These are phyloP conservation scores for Solanum ossicruentum DNA, from an alignment of 257 asterid species.

Conservation along the genomic window DNA sequence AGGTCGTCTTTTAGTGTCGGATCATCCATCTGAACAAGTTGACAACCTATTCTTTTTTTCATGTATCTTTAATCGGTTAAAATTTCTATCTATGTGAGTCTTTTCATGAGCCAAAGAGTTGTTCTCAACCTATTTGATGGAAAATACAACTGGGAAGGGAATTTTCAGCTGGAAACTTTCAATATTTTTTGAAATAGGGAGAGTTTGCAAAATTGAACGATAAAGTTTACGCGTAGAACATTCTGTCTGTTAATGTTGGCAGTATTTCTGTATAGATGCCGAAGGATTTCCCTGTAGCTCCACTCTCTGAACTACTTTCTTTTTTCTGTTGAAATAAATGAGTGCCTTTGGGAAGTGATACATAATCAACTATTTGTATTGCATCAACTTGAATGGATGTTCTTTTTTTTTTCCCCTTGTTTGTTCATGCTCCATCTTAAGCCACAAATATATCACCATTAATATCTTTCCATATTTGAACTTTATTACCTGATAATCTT, in stretches of 20 bases:
- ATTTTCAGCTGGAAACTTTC: too few species aligned
- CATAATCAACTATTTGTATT: not conserved
- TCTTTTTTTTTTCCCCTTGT: too few species aligned
- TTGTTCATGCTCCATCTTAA: not conserved
- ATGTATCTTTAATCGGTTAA: not conserved
- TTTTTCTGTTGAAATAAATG: not conserved
- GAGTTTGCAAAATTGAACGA: too few species aligned
- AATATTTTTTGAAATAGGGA: too few species aligned
- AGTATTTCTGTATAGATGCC: too few species aligned
- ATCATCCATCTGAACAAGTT: not conserved
- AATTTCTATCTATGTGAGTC: not conserved
- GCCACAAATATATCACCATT: not conserved
- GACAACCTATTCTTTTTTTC: not conserved
- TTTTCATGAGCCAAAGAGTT: too few species aligned
- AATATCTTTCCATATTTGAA: not conserved
- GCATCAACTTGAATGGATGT: not conserved
- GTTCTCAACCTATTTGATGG: too few species aligned
- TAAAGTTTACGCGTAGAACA: too few species aligned
- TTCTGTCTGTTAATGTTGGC: too few species aligned
- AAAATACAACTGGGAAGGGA: too few species aligned
- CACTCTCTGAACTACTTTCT: not conserved
- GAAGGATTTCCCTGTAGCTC: not conserved
- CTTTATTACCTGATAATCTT: not conserved
- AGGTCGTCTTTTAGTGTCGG: not conserved
- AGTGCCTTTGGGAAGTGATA: not conserved